A percentile compares a stretch with the other conserved stretches of the same genome.
Conservation (phyloP, 331 rosid species). For the Quercus tomentella region DNA sequence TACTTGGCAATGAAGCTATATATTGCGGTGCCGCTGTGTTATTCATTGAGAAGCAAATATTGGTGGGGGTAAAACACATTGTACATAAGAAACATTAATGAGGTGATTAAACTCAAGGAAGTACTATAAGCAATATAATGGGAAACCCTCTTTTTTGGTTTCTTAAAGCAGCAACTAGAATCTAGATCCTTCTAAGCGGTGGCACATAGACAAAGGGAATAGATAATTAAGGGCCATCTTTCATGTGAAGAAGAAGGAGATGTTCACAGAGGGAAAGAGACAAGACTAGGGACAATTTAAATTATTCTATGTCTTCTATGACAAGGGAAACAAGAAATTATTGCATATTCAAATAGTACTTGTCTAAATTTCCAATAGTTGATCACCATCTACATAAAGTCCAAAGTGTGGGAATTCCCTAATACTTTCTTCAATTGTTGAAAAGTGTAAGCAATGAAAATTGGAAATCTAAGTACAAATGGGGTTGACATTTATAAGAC, state of each 20-base stretch:
- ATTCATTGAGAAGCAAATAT: not conserved
- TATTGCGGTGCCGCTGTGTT: not conserved
- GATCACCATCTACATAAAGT: not conserved
- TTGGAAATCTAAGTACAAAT: not conserved
- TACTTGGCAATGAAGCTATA: not conserved
- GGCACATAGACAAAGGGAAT: not conserved
- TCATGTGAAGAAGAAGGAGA: not conserved
- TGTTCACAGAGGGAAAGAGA: not conserved
- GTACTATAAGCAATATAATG: not conserved
- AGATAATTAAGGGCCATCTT: not conserved
- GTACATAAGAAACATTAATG: too few species aligned
- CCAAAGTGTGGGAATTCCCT: not conserved
- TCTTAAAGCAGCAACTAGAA: not conserved
- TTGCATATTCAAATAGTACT: not conserved
- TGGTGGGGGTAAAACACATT: too few species aligned
- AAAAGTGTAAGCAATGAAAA: too few species aligned
- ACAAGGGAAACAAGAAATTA: not conserved
- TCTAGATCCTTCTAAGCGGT: not conserved
- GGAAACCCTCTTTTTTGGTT: not conserved
- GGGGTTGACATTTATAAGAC: not conserved
- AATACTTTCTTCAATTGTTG: not conserved
- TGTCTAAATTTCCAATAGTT: not conserved
- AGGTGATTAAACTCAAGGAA: not conserved
- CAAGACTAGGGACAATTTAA: not conserved
- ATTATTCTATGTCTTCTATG: not conserved